Percentiles rank a stretch among this genome's conserved stretches.
These are phyloP conservation scores for Wickerhamiella musiphila DNA, from an alignment of 805 yeast genomes.

Conservation along the genomic window DNA sequence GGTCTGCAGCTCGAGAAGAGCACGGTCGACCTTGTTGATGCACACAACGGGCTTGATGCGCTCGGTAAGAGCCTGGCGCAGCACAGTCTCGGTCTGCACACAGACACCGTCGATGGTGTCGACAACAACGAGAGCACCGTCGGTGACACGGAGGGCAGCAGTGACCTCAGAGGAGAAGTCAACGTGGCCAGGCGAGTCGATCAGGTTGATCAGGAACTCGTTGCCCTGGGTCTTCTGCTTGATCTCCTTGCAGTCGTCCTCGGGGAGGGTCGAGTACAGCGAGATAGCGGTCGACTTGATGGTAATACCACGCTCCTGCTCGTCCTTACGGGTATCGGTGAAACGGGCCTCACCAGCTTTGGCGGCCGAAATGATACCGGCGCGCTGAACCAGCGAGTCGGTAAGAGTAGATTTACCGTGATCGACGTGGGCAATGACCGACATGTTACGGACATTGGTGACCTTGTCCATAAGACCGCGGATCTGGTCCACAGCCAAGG, in stretches of 20 bases:
- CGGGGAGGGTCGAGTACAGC: constrained; percentile 72
- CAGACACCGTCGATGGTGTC: constrained; percentile 99
- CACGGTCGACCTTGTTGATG: constrained; percentile 99
- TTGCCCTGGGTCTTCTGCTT: constrained; percentile 82
- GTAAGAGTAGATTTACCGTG: constrained; percentile 99
- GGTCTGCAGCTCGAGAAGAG: constrained; percentile 95
- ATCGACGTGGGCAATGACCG: constrained; percentile 99
- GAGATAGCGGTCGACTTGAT: constrained; percentile 98
- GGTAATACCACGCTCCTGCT: constrained; percentile 99
- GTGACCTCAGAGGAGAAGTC: constrained; percentile 99
- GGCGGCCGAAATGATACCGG: constrained; percentile 99
- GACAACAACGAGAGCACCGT: constrained; percentile 98
- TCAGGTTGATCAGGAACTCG: constrained; percentile 92
- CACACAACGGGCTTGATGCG: constrained; percentile 98
- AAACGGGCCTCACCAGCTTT: constrained; percentile 99
- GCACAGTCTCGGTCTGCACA: constrained; percentile 99
- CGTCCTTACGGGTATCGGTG: constrained; percentile 99
- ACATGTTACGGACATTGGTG: constrained; percentile 99
- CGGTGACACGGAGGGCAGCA: constrained; percentile 99
- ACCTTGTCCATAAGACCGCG: constrained; percentile 99
- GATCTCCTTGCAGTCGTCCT: constrained; percentile 75
- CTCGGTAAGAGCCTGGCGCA: constrained; percentile 98
- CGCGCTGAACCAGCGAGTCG: constrained; percentile 96
- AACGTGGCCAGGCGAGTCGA: constrained; percentile 99
- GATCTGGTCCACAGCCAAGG: constrained; percentile 47